A percentile compares a stretch with the other conserved stretches of the same genome.
Conservation (phyloP, 2,329 filamentous ascomycete genomes). For the Aureobasidium sp. region DNA sequence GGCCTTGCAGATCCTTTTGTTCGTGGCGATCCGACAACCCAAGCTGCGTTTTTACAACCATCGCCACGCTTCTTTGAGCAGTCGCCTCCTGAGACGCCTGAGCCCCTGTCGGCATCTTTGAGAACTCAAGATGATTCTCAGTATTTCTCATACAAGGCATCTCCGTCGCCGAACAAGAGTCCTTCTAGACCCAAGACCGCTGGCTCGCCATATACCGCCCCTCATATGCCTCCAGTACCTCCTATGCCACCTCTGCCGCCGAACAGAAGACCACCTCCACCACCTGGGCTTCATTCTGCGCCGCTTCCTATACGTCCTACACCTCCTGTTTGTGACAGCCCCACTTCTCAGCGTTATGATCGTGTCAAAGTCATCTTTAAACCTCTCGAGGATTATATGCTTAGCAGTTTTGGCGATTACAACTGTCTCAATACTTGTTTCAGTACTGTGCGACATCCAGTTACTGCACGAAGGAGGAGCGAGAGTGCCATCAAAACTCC, state of each 20-base stretch:
- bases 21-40: neutral
- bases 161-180: slow-evolving; percentile 9
- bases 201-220: neutral
- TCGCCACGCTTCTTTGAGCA: neutral
- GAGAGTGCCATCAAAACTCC: slow-evolving; percentile 36
- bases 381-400: slow-evolving; percentile 69
- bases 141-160: slow-evolving; percentile 6
- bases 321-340: slow-evolving; percentile 21
- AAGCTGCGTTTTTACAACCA: neutral
- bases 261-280: slow-evolving; percentile 28
- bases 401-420: slow-evolving; percentile 60
- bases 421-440: slow-evolving; percentile 75
- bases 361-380: slow-evolving; percentile 60
- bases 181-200: neutral
- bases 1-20: slow-evolving; percentile 11
- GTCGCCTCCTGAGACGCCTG: slow-evolving; percentile 6
- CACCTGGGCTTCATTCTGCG: slow-evolving; percentile 21
- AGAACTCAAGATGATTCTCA: slow-evolving; percentile 16
- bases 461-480: slow-evolving; percentile 35
- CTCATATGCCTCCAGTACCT: slow-evolving; percentile 14
- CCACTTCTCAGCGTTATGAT: slow-evolving; percentile 27
- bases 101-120: slow-evolving; percentile 14
- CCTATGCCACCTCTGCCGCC: slow-evolving; percentile 26
- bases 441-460: slow-evolving; percentile 42
- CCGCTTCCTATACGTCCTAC: neutral